Evolutionary conservation across 176 grass and related monocot genomes (phyloP).

Genomic region (Dendrocalamus sinicus): DNA sequence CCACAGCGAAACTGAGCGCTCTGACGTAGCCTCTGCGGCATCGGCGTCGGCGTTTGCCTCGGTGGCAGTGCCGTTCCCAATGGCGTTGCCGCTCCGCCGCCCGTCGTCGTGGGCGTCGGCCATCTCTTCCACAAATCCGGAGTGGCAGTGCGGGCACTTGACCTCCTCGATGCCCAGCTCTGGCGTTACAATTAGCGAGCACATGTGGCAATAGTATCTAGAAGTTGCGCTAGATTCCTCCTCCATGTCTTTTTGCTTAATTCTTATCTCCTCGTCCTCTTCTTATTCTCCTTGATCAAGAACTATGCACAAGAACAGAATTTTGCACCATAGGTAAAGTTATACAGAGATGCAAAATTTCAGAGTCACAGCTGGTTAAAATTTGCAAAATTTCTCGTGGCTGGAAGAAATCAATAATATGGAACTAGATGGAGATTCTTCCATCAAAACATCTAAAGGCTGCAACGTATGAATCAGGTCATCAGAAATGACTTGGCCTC

Average conservation of each 20-base stretch:
- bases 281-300: conserved; percentile 5
- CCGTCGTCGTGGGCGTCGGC: neutral
- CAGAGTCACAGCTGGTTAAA: neutral
- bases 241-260: conserved; percentile 38
- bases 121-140: conserved; percentile 87
- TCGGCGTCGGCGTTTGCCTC: neutral
- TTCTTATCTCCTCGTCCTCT: neutral
- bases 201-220: conserved; percentile 82
- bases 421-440: neutral
- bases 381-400: neutral
- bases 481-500: neutral
- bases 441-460: neutral
- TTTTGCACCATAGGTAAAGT: neutral
- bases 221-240: conserved; percentile 45
- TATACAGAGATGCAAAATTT: neutral
- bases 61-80: neutral
- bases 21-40: conserved; percentile 14
- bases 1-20: conserved; percentile 44
- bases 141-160: conserved; percentile 81
- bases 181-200: conserved; percentile 66
- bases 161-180: conserved; percentile 58
- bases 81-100: conserved; percentile 4
- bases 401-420: neutral
- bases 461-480: neutral
- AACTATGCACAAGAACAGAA: conserved; percentile 25